phyloP scores from a whole-genome alignment of 2,329 filamentous ascomycete genomes.

The Colletotrichum euphorbiae region DNA sequence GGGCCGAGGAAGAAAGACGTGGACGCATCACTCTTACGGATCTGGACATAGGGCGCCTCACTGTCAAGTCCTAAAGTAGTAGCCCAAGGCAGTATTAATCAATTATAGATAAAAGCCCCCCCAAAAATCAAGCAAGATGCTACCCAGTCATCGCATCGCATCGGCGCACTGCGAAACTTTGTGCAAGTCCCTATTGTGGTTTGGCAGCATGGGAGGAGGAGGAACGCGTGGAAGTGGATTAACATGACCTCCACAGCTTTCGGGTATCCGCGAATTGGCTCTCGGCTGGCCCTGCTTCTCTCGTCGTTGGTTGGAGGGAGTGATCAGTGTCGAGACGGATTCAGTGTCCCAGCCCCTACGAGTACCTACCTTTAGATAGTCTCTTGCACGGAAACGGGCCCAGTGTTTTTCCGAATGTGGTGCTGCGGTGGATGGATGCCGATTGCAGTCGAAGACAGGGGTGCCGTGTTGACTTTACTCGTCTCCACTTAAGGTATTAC shows the following conservation, averaged over 20 bases:
- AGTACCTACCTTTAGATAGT: no score
- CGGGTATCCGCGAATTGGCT: conserved; percentile 20
- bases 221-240: conserved; percentile 33
- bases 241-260: neutral
- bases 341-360: no score
- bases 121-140: neutral
- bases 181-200: neutral
- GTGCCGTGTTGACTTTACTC: neutral
- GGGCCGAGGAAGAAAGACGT: neutral
- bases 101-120: no score
- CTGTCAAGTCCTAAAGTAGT: neutral
- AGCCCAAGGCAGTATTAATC: neutral
- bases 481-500: neutral
- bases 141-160: neutral
- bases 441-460: conserved; percentile 8
- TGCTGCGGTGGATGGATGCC: conserved; percentile 29
- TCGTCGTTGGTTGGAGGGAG: neutral
- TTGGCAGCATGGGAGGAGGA: conserved; percentile 16
- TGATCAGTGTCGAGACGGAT: neutral
- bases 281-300: conserved; percentile 1
- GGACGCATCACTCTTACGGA: no score
- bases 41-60: conserved; percentile 19
- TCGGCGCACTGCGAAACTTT: neutral
- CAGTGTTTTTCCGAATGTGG: conserved; percentile 26
- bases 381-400: conserved; percentile 1